These are phyloP conservation scores for Ogataea neopini DNA, from an alignment of 805 yeast genomes.

Conservation along the genomic window DNA sequence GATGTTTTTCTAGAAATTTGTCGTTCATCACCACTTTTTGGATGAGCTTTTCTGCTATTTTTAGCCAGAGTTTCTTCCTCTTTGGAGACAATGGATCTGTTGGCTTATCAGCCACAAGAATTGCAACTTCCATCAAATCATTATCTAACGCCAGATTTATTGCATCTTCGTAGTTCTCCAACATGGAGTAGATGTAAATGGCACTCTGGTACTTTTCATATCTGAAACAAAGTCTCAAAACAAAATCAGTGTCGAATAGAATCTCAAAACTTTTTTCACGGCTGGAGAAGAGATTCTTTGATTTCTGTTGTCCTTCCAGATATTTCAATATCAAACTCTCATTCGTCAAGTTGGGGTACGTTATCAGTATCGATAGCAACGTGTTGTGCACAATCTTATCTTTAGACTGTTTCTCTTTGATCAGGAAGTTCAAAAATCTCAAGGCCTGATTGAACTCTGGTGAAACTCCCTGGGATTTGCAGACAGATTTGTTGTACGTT, in stretches of 20 bases:
- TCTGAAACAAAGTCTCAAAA: slow-evolving; percentile 69
- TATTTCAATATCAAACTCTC: slow-evolving; percentile 53
- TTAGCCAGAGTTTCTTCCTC: slow-evolving; percentile 73
- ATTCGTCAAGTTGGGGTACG: slow-evolving; percentile 40
- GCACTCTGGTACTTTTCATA: slow-evolving; percentile 64
- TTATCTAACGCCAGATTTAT: slow-evolving; percentile 68
- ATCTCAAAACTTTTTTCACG: slow-evolving; percentile 31
- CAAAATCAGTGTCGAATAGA: slow-evolving; percentile 68
- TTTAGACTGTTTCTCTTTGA: slow-evolving; percentile 44
- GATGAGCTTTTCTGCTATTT: slow-evolving; percentile 55
- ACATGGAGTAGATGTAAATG: slow-evolving; percentile 65
- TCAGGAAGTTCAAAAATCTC: slow-evolving; percentile 58
- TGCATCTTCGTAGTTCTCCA: slow-evolving; percentile 78
- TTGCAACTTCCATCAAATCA: slow-evolving; percentile 59
- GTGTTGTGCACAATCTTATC: slow-evolving; percentile 65
- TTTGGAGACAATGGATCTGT: slow-evolving; percentile 34
- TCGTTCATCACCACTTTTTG: slow-evolving; percentile 33
- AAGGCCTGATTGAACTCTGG: slow-evolving; percentile 62
- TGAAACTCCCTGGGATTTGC: slow-evolving; percentile 35
- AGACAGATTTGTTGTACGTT: slow-evolving; percentile 57
- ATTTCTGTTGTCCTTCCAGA: slow-evolving; percentile 39
- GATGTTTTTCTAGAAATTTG: slow-evolving; percentile 27
- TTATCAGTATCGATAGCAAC: slow-evolving; percentile 64
- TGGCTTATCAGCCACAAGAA: slow-evolving; percentile 56
- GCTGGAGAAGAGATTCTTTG: slow-evolving; percentile 17